Percentiles rank a stretch among this genome's conserved stretches.
Conservation (phyloP, 345 rosid species). For the Melaleuca alternifolia region DNA sequence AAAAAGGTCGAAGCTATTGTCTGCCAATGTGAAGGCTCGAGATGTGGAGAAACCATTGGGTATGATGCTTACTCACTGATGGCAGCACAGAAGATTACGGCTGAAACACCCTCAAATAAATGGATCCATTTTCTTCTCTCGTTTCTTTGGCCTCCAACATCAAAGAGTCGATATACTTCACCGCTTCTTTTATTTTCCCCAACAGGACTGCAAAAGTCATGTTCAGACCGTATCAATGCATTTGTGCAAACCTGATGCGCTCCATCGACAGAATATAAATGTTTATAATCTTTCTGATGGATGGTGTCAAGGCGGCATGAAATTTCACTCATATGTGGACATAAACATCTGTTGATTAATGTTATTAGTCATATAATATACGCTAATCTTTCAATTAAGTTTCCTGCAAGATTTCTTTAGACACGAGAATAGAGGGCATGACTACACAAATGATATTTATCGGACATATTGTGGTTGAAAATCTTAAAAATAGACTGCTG, state of each 20-base stretch:
- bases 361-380: not conserved
- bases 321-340: not conserved
- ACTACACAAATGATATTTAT: not conserved
- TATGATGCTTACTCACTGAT: conserved; percentile 84
- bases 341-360: not conserved
- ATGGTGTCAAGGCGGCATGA: not conserved
- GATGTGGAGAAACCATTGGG: not conserved
- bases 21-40: not conserved
- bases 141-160: conserved; percentile 97
- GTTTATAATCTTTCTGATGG: not conserved
- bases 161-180: conserved; percentile 94
- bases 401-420: not conserved
- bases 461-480: not conserved
- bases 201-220: conserved; percentile 55
- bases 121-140: conserved; percentile 99
- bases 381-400: not conserved
- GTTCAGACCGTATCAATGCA: not conserved
- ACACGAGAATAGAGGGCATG: not conserved
- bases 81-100: conserved; percentile 96
- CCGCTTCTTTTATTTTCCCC: conserved; percentile 98
- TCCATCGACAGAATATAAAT: not conserved
- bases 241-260: not conserved
- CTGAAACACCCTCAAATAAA: conserved; percentile 97
- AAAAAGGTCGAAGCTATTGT: not conserved
- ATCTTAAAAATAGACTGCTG: not conserved